phyloP scores from a whole-genome alignment of 169 alveolate genomes.

The Plasmodium vivax region DNA sequence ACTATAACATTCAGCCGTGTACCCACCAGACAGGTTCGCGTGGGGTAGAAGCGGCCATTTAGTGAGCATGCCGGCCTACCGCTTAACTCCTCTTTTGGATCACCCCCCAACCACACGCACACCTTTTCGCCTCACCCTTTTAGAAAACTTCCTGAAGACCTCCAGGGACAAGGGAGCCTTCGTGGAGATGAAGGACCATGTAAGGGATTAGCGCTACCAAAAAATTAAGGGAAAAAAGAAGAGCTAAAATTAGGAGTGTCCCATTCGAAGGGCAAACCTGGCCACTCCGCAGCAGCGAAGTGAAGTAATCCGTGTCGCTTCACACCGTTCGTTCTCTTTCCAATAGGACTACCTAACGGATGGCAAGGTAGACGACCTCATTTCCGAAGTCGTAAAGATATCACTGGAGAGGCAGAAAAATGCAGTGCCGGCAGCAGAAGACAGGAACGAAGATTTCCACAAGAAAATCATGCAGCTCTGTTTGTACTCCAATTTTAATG shows the following conservation, averaged over 20 bases:
- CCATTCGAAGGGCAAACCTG: background rate
- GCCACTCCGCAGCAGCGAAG: background rate
- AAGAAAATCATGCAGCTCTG: slow-evolving; percentile 35
- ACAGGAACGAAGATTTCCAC: slow-evolving; percentile 1
- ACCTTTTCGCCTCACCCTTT: slow-evolving; percentile 1
- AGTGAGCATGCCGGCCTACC: background rate
- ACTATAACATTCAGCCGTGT: slow-evolving; percentile 11
- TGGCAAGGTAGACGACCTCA: background rate
- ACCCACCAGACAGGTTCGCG: background rate
- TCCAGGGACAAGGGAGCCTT: slow-evolving; percentile 7
- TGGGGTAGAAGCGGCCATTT: background rate
- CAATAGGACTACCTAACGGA: slow-evolving; percentile 21
- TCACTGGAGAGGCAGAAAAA: background rate
- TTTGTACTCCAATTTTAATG: slow-evolving; percentile 40
- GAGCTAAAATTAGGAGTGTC: background rate
- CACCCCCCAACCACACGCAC: background rate
- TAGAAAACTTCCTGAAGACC: slow-evolving; percentile 6
- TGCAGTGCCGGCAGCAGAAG: background rate
- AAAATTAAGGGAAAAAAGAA: background rate
- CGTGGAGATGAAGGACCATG: slow-evolving; percentile 30
- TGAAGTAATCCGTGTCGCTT: background rate
- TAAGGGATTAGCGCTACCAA: background rate
- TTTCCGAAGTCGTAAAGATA: slow-evolving; percentile 3
- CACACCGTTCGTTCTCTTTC: background rate
- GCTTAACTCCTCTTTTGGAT: background rate